Evolutionary conservation across 73 alveolate genomes (phyloP), one percentile per base, ranked within the genome.

Genomic region (Tetrahymena borealis): DNA sequence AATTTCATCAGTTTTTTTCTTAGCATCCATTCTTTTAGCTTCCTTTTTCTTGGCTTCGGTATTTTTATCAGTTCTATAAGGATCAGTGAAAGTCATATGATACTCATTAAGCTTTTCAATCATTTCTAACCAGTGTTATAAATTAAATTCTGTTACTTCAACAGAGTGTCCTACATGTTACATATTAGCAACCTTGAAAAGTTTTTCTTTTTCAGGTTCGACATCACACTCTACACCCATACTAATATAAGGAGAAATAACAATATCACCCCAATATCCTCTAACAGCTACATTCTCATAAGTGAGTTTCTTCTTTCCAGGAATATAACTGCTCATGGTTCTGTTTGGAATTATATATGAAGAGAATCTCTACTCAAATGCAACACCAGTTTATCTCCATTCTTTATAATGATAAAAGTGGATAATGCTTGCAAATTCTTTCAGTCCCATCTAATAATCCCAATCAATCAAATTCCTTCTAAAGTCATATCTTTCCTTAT

Each of bases 241-340:
- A 15, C 98, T 92, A 78, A 98, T 94, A 95, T 96, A 99, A 12
- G 99, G 99, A 16, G 98, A 94, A 90, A 96, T 98, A 11, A 97
- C 96, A 78, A 99, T 97, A 94, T 99, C 99, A 33, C 99, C 99
- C 99, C 99, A 99, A 96, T 96, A 99, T 11, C 99, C 99, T 94
- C 99, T 94, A 0, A 99, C 99, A 93, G 98, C 91, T 60, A 98
- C 95, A 90, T 98, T 96, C 92, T 99, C 99, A 78, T 96, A 97
- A 11, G 99, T 96, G 91, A 90, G 91, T 94, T 98, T 98, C 93
- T 98, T 96, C 94, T 97, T 98, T 33, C 99, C 99, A 90, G 98
- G 99, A 39, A 98, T 97, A 94, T 97, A 99, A 79, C 98, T 91
- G 38, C 99, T 95, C 93, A 99, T 90, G 28, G 99, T 98, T 91